Base-by-base conservation (phyloP, 306 rosid species). In the Dryas alaskensis region DNA sequence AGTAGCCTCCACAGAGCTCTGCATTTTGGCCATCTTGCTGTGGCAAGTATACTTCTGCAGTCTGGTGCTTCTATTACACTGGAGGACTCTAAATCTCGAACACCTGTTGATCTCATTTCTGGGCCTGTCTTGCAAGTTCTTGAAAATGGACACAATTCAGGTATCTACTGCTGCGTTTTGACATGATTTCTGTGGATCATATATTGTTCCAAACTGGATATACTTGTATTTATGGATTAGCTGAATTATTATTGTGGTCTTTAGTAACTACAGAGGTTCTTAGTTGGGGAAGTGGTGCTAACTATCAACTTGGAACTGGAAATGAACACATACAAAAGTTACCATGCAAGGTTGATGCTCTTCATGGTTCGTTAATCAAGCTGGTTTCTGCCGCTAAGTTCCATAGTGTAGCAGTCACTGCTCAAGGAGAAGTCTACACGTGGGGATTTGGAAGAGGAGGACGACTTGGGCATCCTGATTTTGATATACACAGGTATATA, bases 391-490 rank as follows among this genome's bases (percentile, higher is more conserved):
- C 98, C 4, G 84, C 96, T 44, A 94, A 94, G 84, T 94, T 94
- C 83, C 97, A 91, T 40, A 94, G 98, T 60, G 95, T 87, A 64
- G 98, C 98, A 48, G 95, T 94, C 58, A 91, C 88, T 76, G 81
- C 84, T 67, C 76, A 14, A 55, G 98, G 98, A 74, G 88, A 89
- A 82, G 90, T 94, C 72, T 94, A 82, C 78, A 88, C 96, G 58
- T 94, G 99, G 98, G 98, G 98, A 69, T 94, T 94, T 86, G 98
- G 98, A 79, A 85, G 98, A 72, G 98, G 98, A 3, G 98, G 98
- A 2, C 91, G 98, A 57, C 91, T 94, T 55, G 98, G 98, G 67
- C 98, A 94, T 73, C 97, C 98, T 8, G 98, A 94, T 80, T 94
- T 94, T 79, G 96, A 94, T 74, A 94, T 94, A 75, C 98, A 94